These are phyloP conservation scores for Nemania diffusa DNA, from an alignment of 2,329 filamentous ascomycete species.

Conservation along the genomic window DNA sequence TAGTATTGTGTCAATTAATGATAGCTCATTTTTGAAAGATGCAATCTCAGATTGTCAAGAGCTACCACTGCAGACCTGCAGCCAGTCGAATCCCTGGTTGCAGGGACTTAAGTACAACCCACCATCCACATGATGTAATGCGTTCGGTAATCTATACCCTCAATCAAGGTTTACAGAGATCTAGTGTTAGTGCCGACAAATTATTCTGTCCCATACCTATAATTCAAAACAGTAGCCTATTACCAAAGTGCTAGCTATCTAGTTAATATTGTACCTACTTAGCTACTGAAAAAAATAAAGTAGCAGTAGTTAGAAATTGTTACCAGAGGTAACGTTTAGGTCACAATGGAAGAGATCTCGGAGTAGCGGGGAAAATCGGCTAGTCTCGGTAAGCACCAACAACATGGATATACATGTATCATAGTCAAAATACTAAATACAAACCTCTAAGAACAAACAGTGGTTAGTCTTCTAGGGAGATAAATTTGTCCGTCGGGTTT, in stretches of 20 bases:
- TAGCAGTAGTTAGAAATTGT: neutral
- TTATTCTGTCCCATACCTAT: neutral
- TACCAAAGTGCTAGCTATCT: neutral
- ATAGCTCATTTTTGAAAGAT: constrained; percentile 16
- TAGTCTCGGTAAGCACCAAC: neutral
- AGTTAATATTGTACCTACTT: neutral
- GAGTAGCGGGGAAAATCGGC: constrained; percentile 13
- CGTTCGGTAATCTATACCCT: constrained; percentile 2
- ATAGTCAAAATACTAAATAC: neutral
- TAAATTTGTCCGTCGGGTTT: neutral
- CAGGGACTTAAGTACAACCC: neutral
- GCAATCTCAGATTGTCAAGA: neutral
- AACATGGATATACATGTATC: neutral
- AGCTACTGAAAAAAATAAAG: too few species aligned
- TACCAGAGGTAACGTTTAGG: neutral
- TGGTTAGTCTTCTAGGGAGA: neutral
- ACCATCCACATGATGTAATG: neutral
- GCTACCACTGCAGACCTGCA: constrained; percentile 33
- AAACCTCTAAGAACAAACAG: neutral
- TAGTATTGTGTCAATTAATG: neutral
- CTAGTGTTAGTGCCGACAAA: neutral
- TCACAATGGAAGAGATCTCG: constrained; percentile 1
- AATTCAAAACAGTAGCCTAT: neutral
- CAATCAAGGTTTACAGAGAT: neutral
- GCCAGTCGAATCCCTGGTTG: constrained; percentile 19